Percentiles rank a stretch among this genome's conserved stretches.
Conservation (phyloP, 371 early-diverging fungal species). For the Saksenaea vasiformis region DNA sequence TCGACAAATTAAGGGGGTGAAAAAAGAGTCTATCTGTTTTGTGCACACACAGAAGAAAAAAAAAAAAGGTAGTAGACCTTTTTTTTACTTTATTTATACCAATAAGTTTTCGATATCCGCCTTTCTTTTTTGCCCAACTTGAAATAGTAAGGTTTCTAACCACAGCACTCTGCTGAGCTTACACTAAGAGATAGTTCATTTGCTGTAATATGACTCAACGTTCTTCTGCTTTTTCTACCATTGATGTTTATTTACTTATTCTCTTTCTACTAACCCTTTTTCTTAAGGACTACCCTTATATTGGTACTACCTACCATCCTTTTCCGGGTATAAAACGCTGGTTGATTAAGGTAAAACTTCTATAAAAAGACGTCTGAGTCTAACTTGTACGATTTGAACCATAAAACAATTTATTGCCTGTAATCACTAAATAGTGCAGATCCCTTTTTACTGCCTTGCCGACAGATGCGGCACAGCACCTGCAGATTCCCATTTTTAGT, state of each 20-base stretch:
- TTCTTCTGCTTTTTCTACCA: not conserved
- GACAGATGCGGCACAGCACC: not conserved
- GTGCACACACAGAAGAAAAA: constrained; percentile 2
- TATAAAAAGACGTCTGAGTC: not conserved
- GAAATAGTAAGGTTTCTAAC: not conserved
- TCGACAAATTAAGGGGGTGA: not conserved
- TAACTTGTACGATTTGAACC: not conserved
- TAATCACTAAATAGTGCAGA: not conserved
- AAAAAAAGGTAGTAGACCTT: constrained; percentile 4
- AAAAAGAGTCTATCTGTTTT: too few species aligned
- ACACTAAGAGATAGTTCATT: not conserved
- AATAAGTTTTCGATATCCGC: not conserved
- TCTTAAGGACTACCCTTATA: not conserved
- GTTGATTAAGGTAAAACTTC: constrained; percentile 3
- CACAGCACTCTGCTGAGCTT: not conserved
- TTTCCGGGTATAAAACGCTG: not conserved
- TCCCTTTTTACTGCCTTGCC: not conserved
- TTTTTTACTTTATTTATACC: constrained; percentile 1
- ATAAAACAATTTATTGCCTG: not conserved
- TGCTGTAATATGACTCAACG: not conserved
- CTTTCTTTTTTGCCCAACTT: not conserved
- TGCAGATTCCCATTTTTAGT: constrained; percentile 1
- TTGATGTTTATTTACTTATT: not conserved
- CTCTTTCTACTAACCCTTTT: not conserved
- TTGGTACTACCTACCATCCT: not conserved